Conservation (phyloP, 441 rosid species). For the Viola pubescens region DNA sequence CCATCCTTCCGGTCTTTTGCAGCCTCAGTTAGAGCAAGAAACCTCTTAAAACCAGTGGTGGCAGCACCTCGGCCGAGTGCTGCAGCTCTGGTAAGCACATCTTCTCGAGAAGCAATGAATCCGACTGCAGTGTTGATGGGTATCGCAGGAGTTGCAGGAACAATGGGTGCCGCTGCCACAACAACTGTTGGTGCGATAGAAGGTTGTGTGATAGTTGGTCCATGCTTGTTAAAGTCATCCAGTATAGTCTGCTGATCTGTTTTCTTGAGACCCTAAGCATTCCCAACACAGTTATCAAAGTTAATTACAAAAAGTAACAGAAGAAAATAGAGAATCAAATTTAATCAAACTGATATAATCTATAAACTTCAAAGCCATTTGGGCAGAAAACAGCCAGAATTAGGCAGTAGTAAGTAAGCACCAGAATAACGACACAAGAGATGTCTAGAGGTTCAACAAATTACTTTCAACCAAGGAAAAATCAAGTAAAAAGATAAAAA, state of each 20-base stretch:
- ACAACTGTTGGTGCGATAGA: slow-evolving; percentile 27
- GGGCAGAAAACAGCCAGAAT: neutral
- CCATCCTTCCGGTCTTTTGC: slow-evolving; percentile 98
- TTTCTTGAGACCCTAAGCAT: slow-evolving; percentile 82
- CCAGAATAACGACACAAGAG: neutral
- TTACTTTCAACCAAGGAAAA: neutral
- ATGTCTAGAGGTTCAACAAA: neutral
- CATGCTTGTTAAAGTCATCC: slow-evolving; percentile 92
- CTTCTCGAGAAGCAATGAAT: slow-evolving; percentile 81
- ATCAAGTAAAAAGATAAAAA: no score
- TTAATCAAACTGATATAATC: neutral
- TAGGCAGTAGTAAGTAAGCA: neutral
- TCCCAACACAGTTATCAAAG: neutral
- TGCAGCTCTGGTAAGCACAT: slow-evolving; percentile 91
- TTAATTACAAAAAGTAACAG: neutral
- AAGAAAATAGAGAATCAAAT: neutral
- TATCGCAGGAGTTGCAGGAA: slow-evolving; percentile 29
- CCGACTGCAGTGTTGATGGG: slow-evolving; percentile 44
- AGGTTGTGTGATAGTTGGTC: slow-evolving; percentile 61
- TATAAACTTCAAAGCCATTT: neutral
- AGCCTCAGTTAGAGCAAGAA: slow-evolving; percentile 98
- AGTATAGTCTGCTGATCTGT: slow-evolving; percentile 84
- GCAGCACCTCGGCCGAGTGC: slow-evolving; percentile 99
- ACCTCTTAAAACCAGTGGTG: slow-evolving; percentile 94
- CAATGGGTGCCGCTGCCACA: slow-evolving; percentile 24